Conservation (phyloP, 177 flowering plant genomes). For the Vitis hybrid region DNA sequence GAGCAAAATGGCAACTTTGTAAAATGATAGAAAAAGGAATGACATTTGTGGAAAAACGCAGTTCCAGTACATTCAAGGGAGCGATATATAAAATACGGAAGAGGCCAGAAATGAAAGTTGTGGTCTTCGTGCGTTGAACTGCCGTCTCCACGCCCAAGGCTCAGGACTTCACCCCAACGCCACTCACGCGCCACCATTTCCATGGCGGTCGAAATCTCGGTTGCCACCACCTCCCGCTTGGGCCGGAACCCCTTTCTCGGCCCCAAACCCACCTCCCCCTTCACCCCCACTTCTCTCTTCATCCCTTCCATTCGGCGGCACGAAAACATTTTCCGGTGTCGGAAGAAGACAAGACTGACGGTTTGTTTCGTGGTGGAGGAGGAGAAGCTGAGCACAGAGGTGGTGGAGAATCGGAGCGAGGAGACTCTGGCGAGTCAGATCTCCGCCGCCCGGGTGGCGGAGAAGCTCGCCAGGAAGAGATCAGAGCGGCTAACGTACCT, state of each 20-base stretch:
- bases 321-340: not conserved
- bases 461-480: conserved; percentile 63
- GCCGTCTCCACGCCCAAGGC: not conserved
- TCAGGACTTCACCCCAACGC: too few species aligned
- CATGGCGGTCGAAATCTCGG: conserved; percentile 3
- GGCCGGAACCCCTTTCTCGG: not conserved
- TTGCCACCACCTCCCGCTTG: not conserved
- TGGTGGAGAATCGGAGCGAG: conserved; percentile 10
- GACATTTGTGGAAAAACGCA: too few species aligned
- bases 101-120: conserved; percentile 1
- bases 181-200: not conserved
- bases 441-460: conserved; percentile 31
- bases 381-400: conserved; percentile 17
- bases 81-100: not conserved
- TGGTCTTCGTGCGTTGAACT: conserved; percentile 22
- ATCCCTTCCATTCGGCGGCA: conserved; percentile 11
- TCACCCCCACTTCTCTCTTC: conserved; percentile 2
- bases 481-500: conserved; percentile 81
- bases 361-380: conserved; percentile 47
- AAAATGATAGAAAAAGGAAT: not conserved
- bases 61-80: not conserved
- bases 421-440: conserved; percentile 16
- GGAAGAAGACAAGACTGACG: conserved; percentile 21
- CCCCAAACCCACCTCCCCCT: conserved; percentile 9
- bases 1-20: not conserved